Percentiles rank a stretch among this genome's conserved stretches.
Evolutionary conservation across 2,329 filamentous ascomycete genomes (phyloP).

Genomic region (Fusarium decemcellulare): DNA sequence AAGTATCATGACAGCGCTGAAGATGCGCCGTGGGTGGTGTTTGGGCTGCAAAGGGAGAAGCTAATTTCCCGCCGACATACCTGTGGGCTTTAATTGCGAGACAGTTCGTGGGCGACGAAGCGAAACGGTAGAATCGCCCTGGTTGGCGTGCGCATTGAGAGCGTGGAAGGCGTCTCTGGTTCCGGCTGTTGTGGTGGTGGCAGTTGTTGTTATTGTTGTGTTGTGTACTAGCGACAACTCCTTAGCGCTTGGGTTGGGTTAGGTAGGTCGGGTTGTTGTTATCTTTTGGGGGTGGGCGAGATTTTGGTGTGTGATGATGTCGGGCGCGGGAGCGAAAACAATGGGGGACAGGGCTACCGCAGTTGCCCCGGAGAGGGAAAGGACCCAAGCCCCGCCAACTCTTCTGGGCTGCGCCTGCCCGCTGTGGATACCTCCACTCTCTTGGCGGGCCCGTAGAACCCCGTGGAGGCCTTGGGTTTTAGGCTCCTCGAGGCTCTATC

Average conservation of each 20-base stretch:
- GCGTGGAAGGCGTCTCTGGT: conserved; percentile 2
- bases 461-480: neutral
- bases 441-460: conserved; percentile 5
- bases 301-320: conserved; percentile 34
- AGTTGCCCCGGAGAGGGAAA: conserved; percentile 43
- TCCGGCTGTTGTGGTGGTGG: conserved; percentile 25
- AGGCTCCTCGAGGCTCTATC: neutral
- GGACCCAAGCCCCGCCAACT: conserved; percentile 6
- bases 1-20: conserved; percentile 30
- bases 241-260: neutral
- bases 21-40: conserved; percentile 26
- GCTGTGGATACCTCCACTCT: conserved; percentile 15
- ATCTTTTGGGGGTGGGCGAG: conserved; percentile 26
- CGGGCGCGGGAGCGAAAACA: conserved; percentile 38
- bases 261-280: conserved; percentile 4
- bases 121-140: conserved; percentile 28
- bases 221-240: conserved; percentile 23
- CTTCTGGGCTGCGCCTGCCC: conserved; percentile 12
- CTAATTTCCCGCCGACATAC: conserved; percentile 30
- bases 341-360: conserved; percentile 35
- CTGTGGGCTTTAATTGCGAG: conserved; percentile 30
- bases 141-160: conserved; percentile 43
- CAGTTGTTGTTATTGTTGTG: conserved; percentile 30
- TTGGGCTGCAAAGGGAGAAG: conserved; percentile 18
- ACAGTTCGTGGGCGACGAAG: conserved; percentile 36